Evolutionary conservation across 176 grass and related monocot genomes (phyloP).

Genomic region (Saccharum officinarum): DNA sequence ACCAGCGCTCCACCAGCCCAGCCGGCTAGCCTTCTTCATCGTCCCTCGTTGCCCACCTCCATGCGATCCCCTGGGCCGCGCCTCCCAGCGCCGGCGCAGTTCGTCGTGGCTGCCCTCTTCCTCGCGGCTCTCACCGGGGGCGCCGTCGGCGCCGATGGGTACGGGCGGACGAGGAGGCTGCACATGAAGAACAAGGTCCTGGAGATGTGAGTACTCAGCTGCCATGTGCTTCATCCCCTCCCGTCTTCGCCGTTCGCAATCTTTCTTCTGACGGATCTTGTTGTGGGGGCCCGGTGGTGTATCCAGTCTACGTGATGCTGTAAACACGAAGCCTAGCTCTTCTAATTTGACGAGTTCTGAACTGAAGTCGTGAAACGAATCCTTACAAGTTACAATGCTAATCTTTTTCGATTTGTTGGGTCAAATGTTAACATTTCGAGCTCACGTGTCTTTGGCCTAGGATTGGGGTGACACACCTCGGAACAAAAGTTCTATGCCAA

Average conservation of each 20-base stretch:
- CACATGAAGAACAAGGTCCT: conserved; percentile 80
- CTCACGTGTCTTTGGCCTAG: background rate
- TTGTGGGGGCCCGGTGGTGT: background rate
- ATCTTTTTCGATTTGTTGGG: background rate
- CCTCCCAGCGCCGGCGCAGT: conserved; percentile 4
- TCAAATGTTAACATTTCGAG: background rate
- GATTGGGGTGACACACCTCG: background rate
- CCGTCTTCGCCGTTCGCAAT: background rate
- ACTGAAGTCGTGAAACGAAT: background rate
- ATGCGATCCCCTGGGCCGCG: conserved; percentile 37
- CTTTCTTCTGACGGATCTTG: conserved; percentile 8
- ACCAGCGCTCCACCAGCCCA: background rate
- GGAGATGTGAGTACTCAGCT: conserved; percentile 67
- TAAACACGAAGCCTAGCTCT: background rate
- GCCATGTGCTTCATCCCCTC: background rate
- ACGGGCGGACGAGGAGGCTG: conserved; percentile 57
- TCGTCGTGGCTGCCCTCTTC: conserved; percentile 26
- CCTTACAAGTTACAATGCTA: conserved; percentile 1
- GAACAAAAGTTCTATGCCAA: background rate
- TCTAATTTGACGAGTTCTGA: conserved; percentile 11
- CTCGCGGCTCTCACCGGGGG: background rate
- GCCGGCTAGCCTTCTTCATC: background rate
- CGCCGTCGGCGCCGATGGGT: conserved; percentile 32
- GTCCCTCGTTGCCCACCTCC: background rate
- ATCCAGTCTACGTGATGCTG: background rate